Evolutionary conservation across 1,284 basidiomycete genomes (phyloP).

Genomic region (Tylopilus sp.): DNA sequence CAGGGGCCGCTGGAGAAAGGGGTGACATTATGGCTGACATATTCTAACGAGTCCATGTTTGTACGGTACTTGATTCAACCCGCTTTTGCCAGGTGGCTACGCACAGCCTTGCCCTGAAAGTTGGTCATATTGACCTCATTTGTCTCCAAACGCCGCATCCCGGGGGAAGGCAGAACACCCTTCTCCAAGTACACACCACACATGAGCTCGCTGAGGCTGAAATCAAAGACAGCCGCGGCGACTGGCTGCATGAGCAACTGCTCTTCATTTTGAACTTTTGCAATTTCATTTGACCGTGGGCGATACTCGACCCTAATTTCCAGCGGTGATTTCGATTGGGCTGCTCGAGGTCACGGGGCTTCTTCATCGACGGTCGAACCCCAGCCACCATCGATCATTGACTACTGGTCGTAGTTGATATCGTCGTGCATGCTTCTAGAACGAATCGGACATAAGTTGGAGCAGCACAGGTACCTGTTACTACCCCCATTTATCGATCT

Average conservation of each 20-base stretch:
- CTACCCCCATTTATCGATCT: not conserved
- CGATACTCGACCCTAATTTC: not conserved
- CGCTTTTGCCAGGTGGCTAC: no score
- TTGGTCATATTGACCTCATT: not conserved
- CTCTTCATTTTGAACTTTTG: not conserved
- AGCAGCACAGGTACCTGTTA: not conserved
- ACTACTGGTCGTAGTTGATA: not conserved
- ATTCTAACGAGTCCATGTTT: no score
- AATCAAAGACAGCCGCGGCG: constrained; percentile 1
- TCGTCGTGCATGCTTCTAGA: not conserved
- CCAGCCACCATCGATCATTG: not conserved
- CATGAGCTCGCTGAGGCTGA: not conserved
- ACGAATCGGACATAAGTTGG: not conserved
- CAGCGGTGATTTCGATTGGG: not conserved
- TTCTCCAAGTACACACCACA: no score
- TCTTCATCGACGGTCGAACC: not conserved
- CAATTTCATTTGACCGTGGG: not conserved
- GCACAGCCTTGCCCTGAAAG: not conserved
- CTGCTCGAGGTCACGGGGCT: not conserved
- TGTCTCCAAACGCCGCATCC: no score
- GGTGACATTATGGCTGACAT: constrained; percentile 32
- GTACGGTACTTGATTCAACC: no score
- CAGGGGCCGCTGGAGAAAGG: constrained; percentile 35
- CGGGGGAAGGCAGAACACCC: no score
- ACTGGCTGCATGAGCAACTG: not conserved